Evolutionary conservation across 257 asterid genomes (phyloP).

Genomic region (Forsythia viridissima): DNA sequence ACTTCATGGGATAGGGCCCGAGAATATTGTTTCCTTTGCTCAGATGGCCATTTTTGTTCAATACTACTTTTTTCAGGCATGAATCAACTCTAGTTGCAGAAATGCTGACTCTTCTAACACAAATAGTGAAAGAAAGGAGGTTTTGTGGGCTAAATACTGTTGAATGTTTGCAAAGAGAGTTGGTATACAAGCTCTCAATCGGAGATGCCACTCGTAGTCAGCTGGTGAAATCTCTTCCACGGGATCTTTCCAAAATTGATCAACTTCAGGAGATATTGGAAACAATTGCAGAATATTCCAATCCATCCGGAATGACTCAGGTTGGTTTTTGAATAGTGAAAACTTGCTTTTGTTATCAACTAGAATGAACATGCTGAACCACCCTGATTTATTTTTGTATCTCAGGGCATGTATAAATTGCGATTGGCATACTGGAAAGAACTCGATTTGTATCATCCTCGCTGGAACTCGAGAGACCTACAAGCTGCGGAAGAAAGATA

Average conservation of each 20-base stretch:
- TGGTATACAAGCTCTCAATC: constrained; percentile 76
- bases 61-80: constrained; percentile 56
- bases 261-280: constrained; percentile 81
- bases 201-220: constrained; percentile 96
- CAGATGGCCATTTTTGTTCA: constrained; percentile 9
- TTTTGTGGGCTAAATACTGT: constrained; percentile 81
- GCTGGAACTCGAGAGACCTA: constrained; percentile 88
- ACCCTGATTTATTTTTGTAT: constrained; percentile 28
- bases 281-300: constrained; percentile 80
- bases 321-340: constrained; percentile 40
- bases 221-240: constrained; percentile 86
- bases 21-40: background rate
- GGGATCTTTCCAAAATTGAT: constrained; percentile 77
- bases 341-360: background rate
- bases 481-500: constrained; percentile 96
- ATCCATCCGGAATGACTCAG: constrained; percentile 97
- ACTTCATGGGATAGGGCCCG: constrained; percentile 5
- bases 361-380: constrained; percentile 1
- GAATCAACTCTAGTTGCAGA: constrained; percentile 79
- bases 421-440: constrained; percentile 75
- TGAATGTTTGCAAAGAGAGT: constrained; percentile 80
- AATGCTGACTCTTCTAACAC: constrained; percentile 86
- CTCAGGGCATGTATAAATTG: constrained; percentile 90
- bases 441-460: constrained; percentile 93
- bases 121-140: constrained; percentile 87